Percentiles rank a stretch among this genome's conserved stretches.
Evolutionary conservation across 78 protist species (phyloP).

Genomic region (Emiliania huxleyi): DNA sequence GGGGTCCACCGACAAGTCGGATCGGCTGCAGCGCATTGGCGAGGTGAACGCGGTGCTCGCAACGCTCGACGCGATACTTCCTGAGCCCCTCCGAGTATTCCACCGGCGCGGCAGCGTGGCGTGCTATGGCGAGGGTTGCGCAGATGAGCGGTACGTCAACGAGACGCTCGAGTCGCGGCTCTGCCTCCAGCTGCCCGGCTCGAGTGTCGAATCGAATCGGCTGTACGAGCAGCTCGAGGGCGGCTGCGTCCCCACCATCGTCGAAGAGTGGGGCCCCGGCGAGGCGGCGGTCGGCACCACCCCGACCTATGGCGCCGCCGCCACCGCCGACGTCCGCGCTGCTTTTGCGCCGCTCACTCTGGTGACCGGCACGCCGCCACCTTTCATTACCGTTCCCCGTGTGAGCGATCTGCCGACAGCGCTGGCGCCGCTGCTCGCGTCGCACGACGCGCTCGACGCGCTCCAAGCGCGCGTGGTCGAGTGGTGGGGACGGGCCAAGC

Average conservation of each 20-base stretch:
- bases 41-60: neutral
- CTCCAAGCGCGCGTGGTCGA: neutral
- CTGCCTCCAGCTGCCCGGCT: neutral
- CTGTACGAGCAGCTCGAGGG: neutral
- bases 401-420: neutral
- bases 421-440: neutral
- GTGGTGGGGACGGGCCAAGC: neutral
- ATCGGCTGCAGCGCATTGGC: neutral
- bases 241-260: neutral
- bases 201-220: neutral
- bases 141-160: neutral
- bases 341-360: neutral
- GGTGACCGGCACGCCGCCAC: neutral
- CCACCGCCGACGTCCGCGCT: neutral
- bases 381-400: neutral
- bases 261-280: neutral
- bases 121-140: neutral
- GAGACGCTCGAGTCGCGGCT: neutral
- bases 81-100: no score
- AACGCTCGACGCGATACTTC: no score
- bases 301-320: neutral
- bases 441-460: neutral
- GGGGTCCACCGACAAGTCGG: neutral
- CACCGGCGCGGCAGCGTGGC: neutral
- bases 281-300: neutral